These are phyloP conservation scores for Lecanoromycetidae sp. DNA, from an alignment of 2,329 filamentous ascomycete species.

Conservation along the genomic window DNA sequence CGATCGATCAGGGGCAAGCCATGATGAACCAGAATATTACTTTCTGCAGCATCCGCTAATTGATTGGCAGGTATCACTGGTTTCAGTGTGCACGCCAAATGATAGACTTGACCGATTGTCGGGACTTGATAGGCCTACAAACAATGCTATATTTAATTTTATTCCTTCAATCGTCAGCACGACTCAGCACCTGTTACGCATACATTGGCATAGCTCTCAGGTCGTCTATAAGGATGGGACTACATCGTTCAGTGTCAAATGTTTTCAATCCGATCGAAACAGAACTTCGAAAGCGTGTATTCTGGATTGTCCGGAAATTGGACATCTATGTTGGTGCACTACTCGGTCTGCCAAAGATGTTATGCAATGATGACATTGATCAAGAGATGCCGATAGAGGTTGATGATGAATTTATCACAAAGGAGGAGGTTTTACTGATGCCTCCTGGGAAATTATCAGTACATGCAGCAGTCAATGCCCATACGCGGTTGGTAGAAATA, in stretches of 20 bases:
- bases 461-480: slow-evolving; percentile 49
- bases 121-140: slow-evolving; percentile 62
- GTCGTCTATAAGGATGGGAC: slow-evolving; percentile 62
- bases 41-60: neutral
- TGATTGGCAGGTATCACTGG: slow-evolving; percentile 52
- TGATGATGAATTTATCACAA: slow-evolving; percentile 37
- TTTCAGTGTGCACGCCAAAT: slow-evolving; percentile 56
- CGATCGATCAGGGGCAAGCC: slow-evolving; percentile 44
- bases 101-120: slow-evolving; percentile 50
- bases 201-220: slow-evolving; percentile 68
- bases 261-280: slow-evolving; percentile 59
- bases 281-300: slow-evolving; percentile 58
- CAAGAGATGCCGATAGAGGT: slow-evolving; percentile 36
- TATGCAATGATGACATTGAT: slow-evolving; percentile 40
- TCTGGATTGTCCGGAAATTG: slow-evolving; percentile 40
- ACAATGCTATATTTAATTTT: slow-evolving; percentile 68
- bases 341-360: slow-evolving; percentile 37
- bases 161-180: slow-evolving; percentile 68
- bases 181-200: slow-evolving; percentile 66
- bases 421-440: slow-evolving; percentile 39
- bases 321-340: slow-evolving; percentile 40
- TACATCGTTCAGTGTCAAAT: slow-evolving; percentile 61
- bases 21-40: slow-evolving; percentile 3
- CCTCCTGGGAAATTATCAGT: slow-evolving; percentile 43
- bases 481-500: slow-evolving; percentile 45